phyloP scores from a whole-genome alignment of 345 rosid genomes.

The Eucalyptus erythrocorys region DNA sequence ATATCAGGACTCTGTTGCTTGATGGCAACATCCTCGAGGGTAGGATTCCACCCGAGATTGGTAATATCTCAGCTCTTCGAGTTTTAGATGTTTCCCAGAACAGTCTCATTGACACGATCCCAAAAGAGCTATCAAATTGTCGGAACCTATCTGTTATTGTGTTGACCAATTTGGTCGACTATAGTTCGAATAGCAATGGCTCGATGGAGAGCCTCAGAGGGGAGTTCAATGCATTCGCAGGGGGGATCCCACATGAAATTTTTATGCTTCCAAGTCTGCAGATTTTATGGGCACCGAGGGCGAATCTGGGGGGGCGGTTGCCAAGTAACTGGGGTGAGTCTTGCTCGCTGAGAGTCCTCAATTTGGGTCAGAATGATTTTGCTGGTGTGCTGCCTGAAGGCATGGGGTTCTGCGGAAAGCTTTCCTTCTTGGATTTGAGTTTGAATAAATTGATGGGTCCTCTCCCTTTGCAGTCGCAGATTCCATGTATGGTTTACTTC shows the following conservation, averaged over 20 bases:
- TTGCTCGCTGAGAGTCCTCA: conserved; percentile 42
- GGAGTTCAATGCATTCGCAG: conserved; percentile 55
- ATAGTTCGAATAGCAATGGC: not conserved
- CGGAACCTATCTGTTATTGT: conserved; percentile 31
- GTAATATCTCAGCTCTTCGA: conserved; percentile 33
- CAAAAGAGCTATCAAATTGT: conserved; percentile 35
- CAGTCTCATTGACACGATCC: conserved; percentile 34
- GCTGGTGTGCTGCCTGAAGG: conserved; percentile 21
- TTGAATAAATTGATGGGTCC: conserved; percentile 34
- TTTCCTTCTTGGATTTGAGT: conserved; percentile 53
- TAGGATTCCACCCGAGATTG: conserved; percentile 41
- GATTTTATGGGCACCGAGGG: conserved; percentile 70
- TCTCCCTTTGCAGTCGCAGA: conserved; percentile 29
- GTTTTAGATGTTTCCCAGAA: conserved; percentile 58
- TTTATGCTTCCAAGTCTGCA: conserved; percentile 20
- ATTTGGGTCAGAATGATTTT: conserved; percentile 40
- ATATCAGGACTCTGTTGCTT: conserved; percentile 31
- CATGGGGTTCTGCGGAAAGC: conserved; percentile 31
- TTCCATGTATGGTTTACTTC: conserved; percentile 49
- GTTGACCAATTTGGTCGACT: conserved; percentile 32
- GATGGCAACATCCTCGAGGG: conserved; percentile 50
- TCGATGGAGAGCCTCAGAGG: conserved; percentile 8
- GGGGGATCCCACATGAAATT: conserved; percentile 27
- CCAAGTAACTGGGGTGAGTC: conserved; percentile 24
- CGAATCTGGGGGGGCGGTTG: conserved; percentile 44